Evolutionary conservation across 2,329 filamentous ascomycete species (phyloP), one percentile per base, ranked within the genome.

Genomic region (Sporothrix schenckii): DNA sequence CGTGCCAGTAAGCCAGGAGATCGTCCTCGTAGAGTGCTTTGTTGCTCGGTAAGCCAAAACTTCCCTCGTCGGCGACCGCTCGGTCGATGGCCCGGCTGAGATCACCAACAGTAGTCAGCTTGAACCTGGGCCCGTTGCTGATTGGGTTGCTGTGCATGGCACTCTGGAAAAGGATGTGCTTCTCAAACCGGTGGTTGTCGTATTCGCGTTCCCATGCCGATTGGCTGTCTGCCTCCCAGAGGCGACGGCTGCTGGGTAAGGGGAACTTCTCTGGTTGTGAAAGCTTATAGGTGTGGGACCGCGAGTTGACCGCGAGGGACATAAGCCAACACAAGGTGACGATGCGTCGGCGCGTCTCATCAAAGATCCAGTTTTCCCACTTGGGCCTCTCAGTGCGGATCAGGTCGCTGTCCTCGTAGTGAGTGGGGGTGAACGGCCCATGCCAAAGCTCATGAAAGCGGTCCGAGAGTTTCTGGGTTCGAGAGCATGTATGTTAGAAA

Each of bases 361-460:
- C 75, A 34, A 77, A 76, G 5, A 79, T 74, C 77, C 77, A 79
- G 9, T 76, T 74, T 63, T 77, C 72, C 78, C 77, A 79, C 1
- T 72, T 74, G 3, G 16, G 44, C 6, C 75, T 75, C 1, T 68
- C 21, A 2, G 56, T 30, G 11, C 41, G 34, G 4, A 44, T 10
- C 2, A 50, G 9, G 14, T 50, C 24, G 41, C 44, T 19, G 52
- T 50, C 66, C 7, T 50, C 47, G 47, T 24, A 19, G 13, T 52
- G n/a, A 24, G 9, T 2, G 19, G 60, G 56, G 10, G 50, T 52
- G 34, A 65, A 66, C 2, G 68, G 58, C 0, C 60, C 49, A 0
- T 24, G 60, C 24, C 60, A 66, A 21, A 66, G 14, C 10, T 65
- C 34, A 19, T 41, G 34, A 19, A 65, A 66, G 7, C 49, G 50